A percentile compares a stretch with the other conserved stretches of the same genome.
phyloP scores from a whole-genome alignment of 768 basidiomycete genomes.

The Grammothele lineata region DNA sequence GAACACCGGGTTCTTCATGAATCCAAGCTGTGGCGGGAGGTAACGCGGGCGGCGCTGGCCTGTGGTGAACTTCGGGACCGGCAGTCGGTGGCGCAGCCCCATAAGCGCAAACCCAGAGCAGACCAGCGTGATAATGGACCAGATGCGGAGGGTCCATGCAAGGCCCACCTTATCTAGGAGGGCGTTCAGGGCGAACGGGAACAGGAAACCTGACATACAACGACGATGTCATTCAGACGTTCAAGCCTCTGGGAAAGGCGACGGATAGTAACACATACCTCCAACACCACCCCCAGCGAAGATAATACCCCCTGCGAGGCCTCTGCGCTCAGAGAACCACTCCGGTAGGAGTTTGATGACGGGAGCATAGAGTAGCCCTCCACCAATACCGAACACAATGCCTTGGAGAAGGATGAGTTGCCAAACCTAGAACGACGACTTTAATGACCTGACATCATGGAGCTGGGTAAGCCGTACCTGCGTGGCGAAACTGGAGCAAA shows the following conservation, averaged over 20 bases:
- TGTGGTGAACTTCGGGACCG: slow-evolving; percentile 14
- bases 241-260: neutral
- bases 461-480: slow-evolving; percentile 1
- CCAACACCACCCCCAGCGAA: slow-evolving; percentile 22
- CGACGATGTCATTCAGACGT: neutral
- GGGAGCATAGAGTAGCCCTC: slow-evolving; percentile 15
- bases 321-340: slow-evolving; percentile 21
- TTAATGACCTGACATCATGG: neutral
- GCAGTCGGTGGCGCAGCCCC: slow-evolving; percentile 19
- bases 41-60: slow-evolving; percentile 16
- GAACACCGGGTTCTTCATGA: slow-evolving; percentile 19
- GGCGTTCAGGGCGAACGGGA: slow-evolving; percentile 17
- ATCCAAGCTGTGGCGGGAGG: slow-evolving; percentile 17
- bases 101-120: slow-evolving; percentile 14
- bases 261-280: too few species aligned
- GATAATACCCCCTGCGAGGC: slow-evolving; percentile 20
- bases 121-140: slow-evolving; percentile 13
- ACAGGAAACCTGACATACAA: slow-evolving; percentile 13
- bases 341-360: slow-evolving; percentile 16
- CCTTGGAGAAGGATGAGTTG: slow-evolving; percentile 21
- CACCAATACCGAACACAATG: slow-evolving; percentile 18
- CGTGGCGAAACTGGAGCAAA: slow-evolving; percentile 19
- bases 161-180: slow-evolving; percentile 17
- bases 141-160: slow-evolving; percentile 21
- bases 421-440: slow-evolving; percentile 16